Evolutionary conservation across 177 flowering plant genomes (phyloP).

Genomic region (Vitis hybrid): DNA sequence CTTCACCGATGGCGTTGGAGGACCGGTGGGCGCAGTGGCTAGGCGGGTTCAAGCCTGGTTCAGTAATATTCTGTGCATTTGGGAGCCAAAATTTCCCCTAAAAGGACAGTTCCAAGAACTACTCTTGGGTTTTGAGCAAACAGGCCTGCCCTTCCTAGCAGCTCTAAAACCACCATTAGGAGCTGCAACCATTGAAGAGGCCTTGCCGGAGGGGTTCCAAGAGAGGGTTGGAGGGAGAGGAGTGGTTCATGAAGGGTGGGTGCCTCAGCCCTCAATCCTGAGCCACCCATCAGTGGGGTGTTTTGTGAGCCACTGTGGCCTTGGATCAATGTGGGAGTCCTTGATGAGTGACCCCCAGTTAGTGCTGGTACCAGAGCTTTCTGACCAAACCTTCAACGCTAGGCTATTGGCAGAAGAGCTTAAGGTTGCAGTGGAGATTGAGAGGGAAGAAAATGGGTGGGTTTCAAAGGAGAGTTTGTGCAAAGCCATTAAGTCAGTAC

Average conservation of each 20-base stretch:
- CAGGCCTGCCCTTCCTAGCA: too few relatives aligned
- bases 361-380: constrained; percentile 42
- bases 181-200: constrained; percentile 16
- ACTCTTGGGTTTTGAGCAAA: constrained; percentile 4
- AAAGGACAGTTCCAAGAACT: constrained; percentile 21
- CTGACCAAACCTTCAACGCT: constrained; percentile 51
- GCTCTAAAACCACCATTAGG: too few relatives aligned
- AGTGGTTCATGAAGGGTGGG: constrained; percentile 29
- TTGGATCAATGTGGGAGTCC: constrained; percentile 49
- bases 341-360: constrained; percentile 38
- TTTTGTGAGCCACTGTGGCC: constrained; percentile 49
- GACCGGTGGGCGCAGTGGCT: constrained; percentile 16
- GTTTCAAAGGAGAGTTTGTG: constrained; percentile 45
- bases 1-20: constrained; percentile 5
- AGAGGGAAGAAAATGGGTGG: constrained; percentile 43
- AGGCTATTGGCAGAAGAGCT: constrained; percentile 42
- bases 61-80: too few relatives aligned
- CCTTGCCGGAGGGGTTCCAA: constrained; percentile 26
- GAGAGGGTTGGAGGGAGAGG: constrained; percentile 23
- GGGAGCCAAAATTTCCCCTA: constrained; percentile 9
- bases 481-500: constrained; percentile 33
- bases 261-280: constrained; percentile 33
- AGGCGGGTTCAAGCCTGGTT: too few relatives aligned
- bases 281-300: constrained; percentile 47
- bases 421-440: constrained; percentile 46